A percentile compares a stretch with the other conserved stretches of the same genome.
Conservation (phyloP, 2,329 filamentous ascomycete species). For the Ophiostoma australiae region DNA sequence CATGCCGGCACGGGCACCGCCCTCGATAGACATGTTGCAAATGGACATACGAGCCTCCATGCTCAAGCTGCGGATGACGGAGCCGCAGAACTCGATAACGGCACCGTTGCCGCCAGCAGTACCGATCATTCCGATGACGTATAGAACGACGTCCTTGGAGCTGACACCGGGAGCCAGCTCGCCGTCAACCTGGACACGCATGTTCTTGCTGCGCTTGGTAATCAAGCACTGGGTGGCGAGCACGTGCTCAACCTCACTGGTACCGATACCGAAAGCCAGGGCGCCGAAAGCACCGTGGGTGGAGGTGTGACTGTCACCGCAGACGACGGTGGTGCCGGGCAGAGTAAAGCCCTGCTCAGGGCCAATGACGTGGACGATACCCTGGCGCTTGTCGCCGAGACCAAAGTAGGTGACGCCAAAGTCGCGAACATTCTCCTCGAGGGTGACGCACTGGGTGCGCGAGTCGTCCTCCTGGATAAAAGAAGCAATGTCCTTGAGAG, state of each 20-base stretch:
- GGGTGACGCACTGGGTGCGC: slow-evolving; percentile 84
- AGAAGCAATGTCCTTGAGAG: slow-evolving; percentile 84
- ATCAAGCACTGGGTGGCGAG: slow-evolving; percentile 93
- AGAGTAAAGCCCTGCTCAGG: slow-evolving; percentile 98
- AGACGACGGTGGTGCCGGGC: slow-evolving; percentile 92
- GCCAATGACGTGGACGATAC: slow-evolving; percentile 97
- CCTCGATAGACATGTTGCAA: slow-evolving; percentile 99
- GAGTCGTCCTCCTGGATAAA: slow-evolving; percentile 97
- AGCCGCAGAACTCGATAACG: slow-evolving; percentile 96
- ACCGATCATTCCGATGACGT: slow-evolving; percentile 89
- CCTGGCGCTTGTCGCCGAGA: slow-evolving; percentile 90
- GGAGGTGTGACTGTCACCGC: slow-evolving; percentile 95
- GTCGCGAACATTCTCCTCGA: slow-evolving; percentile 95
- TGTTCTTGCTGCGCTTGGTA: slow-evolving; percentile 95
- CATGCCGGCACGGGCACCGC: slow-evolving; percentile 91
- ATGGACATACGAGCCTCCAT: slow-evolving; percentile 99
- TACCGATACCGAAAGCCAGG: slow-evolving; percentile 94
- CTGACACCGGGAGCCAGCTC: slow-evolving; percentile 85
- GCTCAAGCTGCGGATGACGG: slow-evolving; percentile 79
- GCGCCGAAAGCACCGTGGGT: slow-evolving; percentile 96
- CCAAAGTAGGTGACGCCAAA: slow-evolving; percentile 98
- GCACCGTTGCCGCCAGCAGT: slow-evolving; percentile 91
- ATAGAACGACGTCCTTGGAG: slow-evolving; percentile 90
- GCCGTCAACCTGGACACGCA: slow-evolving; percentile 93
- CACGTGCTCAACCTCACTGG: slow-evolving; percentile 97